Percentiles rank a stretch among this genome's conserved stretches.
Evolutionary conservation across 768 basidiomycete species (phyloP).

Genomic region (Neoboletus subvelutipes): DNA sequence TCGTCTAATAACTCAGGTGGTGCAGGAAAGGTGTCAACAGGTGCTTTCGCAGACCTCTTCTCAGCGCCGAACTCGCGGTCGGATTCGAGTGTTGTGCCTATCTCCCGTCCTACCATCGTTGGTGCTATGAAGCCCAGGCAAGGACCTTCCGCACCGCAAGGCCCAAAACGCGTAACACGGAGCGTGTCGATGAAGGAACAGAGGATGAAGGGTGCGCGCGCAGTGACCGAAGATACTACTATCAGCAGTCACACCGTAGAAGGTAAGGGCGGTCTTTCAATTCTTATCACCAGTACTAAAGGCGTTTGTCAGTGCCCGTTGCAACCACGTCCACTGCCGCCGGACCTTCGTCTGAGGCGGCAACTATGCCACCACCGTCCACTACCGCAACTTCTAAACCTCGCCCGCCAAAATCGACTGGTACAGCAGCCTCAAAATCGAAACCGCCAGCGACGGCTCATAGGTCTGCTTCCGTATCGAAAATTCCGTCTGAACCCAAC

Average conservation of each 20-base stretch:
- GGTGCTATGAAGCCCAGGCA: slow-evolving; percentile 19
- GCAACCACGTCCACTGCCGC: neutral
- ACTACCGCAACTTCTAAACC: slow-evolving; percentile 1
- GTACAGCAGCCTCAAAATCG: neutral
- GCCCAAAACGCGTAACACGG: slow-evolving; percentile 26
- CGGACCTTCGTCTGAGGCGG: neutral
- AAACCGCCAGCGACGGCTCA: neutral
- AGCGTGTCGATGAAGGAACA: slow-evolving; percentile 30
- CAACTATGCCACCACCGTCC: slow-evolving; percentile 2
- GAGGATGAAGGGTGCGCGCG: slow-evolving; percentile 1
- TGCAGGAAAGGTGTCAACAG: neutral
- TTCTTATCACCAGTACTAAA: slow-evolving; percentile 1
- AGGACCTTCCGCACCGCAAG: slow-evolving; percentile 10
- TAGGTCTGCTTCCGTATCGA: slow-evolving; percentile 14
- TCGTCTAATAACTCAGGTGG: neutral
- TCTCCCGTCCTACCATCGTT: slow-evolving; percentile 1
- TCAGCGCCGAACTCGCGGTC: neutral
- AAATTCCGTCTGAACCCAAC: slow-evolving; percentile 6
- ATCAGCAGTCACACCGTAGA: neutral
- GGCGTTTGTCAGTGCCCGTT: neutral
- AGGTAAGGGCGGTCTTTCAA: neutral
- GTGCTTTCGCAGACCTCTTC: neutral
- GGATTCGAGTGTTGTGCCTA: neutral
- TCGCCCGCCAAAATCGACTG: slow-evolving; percentile 9
- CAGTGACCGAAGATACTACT: neutral